Base-by-base conservation (phyloP, 2,329 filamentous ascomycete genomes). In the Elsinoe arachidis region DNA sequence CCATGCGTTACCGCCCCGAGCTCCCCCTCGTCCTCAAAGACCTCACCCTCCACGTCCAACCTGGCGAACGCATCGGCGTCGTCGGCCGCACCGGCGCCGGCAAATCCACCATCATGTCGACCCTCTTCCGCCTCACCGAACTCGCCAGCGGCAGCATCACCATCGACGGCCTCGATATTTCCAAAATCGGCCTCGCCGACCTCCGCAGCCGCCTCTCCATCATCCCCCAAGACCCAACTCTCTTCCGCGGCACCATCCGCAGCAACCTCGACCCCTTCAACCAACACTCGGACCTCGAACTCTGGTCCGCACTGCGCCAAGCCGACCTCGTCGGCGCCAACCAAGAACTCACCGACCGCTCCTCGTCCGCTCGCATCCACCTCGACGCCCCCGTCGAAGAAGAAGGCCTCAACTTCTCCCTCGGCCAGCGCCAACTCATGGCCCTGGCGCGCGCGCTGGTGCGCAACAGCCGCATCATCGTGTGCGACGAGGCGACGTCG, bases 401-500 rank as follows among this genome's bases (percentile, higher is more conserved):
- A 68, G 92, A 96, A 73, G 93, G 93, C 0, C 80, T 96, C 60
- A 97, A 97, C 73, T 96, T 96, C 76, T 95, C 90, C 0, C 84
- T 97, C 9, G 92, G 92, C 5, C 92, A 97, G 74, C 84, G 93
- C 2, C 93, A 97, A 72, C 82, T 97, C 51, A 95, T 97, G 87
- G 93, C 93, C 1, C 79, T 99, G 1, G 91, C 91, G 0, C 85
- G 93, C 0, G 93, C 93, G 0, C 81, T 99, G 2, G 92, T 97
- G 3, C 85, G 92, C 37, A 84, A 86, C 43, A 87, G 86, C 0
- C 89, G 87, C 64, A 96, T 97, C 72, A 96, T 97, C 65, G 86
- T 99, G 52, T 96, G 92, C 72, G 93, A 99, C 75, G 93, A 99
- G 72, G 93, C 93, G 1, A 99, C 93, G 0, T 90, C 86, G 1